A percentile compares a stretch with the other conserved stretches of the same genome.
Conservation (phyloP, 345 rosid genomes). For the Cardamine resedifolia region DNA sequence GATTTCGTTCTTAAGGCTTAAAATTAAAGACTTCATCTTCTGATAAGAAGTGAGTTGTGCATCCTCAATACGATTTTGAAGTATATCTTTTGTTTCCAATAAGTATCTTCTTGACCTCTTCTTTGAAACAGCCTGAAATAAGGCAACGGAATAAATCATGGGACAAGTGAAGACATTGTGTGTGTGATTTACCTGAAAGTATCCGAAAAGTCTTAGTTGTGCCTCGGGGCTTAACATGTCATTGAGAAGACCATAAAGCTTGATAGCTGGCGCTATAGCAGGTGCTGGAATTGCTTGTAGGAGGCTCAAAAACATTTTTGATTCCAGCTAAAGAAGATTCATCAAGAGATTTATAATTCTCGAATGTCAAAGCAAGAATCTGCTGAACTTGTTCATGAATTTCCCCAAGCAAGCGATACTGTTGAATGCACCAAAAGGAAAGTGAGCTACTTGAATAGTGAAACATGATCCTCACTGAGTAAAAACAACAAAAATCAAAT, state of each 20-base stretch:
- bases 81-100: conserved; percentile 65
- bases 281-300: too few relatives aligned
- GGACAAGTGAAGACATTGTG: neutral
- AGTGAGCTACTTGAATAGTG: neutral
- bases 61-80: conserved; percentile 45
- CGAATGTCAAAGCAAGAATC: conserved; percentile 61
- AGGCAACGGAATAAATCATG: neutral
- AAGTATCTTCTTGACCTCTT: conserved; percentile 72
- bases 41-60: conserved; percentile 52
- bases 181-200: conserved; percentile 63
- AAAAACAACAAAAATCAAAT: neutral
- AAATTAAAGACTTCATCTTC: conserved; percentile 67
- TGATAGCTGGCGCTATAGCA: conserved; percentile 77
- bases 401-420: conserved; percentile 87
- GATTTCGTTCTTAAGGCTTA: conserved; percentile 66
- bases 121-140: conserved; percentile 61
- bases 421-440: conserved; percentile 17
- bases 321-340: conserved; percentile 60
- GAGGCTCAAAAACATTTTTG: conserved; percentile 60
- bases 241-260: conserved; percentile 73
- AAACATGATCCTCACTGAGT: neutral
- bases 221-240: conserved; percentile 74
- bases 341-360: conserved; percentile 82
- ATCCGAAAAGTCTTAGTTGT: conserved; percentile 62
- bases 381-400: conserved; percentile 72